A percentile compares a stretch with the other conserved stretches of the same genome.
These are phyloP conservation scores for Pistacia vera DNA, from an alignment of 345 rosid species.

Conservation along the genomic window DNA sequence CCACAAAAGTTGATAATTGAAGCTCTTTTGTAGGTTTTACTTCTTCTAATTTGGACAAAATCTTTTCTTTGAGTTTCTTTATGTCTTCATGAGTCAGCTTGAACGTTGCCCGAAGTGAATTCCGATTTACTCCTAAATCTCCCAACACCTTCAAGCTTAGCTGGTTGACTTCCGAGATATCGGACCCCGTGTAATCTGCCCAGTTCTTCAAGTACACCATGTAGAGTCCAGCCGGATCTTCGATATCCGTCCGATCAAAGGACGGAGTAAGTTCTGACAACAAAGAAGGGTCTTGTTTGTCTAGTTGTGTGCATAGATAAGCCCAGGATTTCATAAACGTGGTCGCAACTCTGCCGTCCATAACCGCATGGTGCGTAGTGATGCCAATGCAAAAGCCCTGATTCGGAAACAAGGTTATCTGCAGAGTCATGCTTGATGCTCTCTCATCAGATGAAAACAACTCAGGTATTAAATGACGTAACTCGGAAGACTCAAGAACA, in stretches of 20 bases:
- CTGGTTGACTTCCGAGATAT: constrained; percentile 7
- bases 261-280: constrained; percentile 31
- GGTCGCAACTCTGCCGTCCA: constrained; percentile 37
- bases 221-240: constrained; percentile 25
- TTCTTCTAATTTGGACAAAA: constrained; percentile 21
- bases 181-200: not conserved
- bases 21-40: not conserved
- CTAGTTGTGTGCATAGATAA: constrained; percentile 19
- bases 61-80: not conserved
- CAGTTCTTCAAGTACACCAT: too few species aligned
- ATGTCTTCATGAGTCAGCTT: constrained; percentile 26
- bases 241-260: constrained; percentile 22
- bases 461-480: not conserved
- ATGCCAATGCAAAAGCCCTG: constrained; percentile 38
- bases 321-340: constrained; percentile 50
- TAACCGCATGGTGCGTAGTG: constrained; percentile 40
- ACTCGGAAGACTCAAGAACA: not conserved
- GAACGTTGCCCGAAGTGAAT: constrained; percentile 30
- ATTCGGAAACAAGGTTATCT: constrained; percentile 35
- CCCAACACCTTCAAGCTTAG: constrained; percentile 14
- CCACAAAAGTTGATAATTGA: constrained; percentile 35
- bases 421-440: constrained; percentile 20
- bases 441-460: not conserved
- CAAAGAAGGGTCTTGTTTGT: not conserved
- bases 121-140: not conserved